Conservation (phyloP, 2,329 filamentous ascomycete genomes). For the Colletotrichum salicis region DNA sequence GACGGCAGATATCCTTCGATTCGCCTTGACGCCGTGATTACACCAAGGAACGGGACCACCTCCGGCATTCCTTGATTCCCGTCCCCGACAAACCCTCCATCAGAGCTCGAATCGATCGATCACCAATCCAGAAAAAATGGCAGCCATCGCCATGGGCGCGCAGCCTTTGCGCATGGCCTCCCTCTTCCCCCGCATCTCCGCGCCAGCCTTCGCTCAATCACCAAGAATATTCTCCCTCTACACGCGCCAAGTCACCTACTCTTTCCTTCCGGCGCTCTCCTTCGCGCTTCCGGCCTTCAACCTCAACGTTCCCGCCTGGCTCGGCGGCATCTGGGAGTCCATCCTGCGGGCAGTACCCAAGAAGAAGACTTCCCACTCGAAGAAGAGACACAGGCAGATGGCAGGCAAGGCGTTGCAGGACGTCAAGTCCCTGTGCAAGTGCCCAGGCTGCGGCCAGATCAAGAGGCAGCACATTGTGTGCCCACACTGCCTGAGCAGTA, state of each 20-base stretch:
- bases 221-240: conserved; percentile 57
- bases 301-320: conserved; percentile 64
- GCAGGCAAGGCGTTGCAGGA: conserved; percentile 96
- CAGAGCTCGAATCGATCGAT: conserved; percentile 23
- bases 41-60: too few relatives aligned
- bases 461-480: conserved; percentile 93
- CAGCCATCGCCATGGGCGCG: conserved; percentile 44
- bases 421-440: conserved; percentile 86
- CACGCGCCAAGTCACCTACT: conserved; percentile 56
- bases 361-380: conserved; percentile 98
- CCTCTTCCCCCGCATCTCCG: conserved; percentile 66
- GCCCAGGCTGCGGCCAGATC: conserved; percentile 85
- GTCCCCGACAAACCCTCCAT: neutral
- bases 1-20: neutral
- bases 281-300: conserved; percentile 71
- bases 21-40: neutral
- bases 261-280: conserved; percentile 64
- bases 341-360: conserved; percentile 94
- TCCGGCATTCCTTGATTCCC: neutral
- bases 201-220: conserved; percentile 52
- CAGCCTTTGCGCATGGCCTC: conserved; percentile 44
- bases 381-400: conserved; percentile 92
- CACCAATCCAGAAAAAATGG: conserved; percentile 52
- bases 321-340: conserved; percentile 91
- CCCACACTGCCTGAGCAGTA: conserved; percentile 86